Conservation (phyloP, 2,329 filamentous ascomycete species). For the Pseudopithomyces chartarum region DNA sequence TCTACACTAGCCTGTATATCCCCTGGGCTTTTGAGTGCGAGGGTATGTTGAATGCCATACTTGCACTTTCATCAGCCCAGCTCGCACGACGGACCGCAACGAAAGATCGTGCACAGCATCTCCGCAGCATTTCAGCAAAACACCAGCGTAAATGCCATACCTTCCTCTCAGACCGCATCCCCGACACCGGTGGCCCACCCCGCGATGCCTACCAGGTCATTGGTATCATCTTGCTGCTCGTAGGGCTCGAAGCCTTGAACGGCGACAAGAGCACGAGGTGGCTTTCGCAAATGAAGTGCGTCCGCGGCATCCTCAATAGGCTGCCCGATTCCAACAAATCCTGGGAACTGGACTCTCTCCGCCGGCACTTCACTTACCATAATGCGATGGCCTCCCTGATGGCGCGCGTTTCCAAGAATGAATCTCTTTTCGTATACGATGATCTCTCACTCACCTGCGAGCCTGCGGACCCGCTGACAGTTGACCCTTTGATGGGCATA, state of each 20-base stretch:
- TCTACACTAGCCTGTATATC: slow-evolving; percentile 43
- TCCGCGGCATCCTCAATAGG: slow-evolving; percentile 34
- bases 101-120: slow-evolving; percentile 33
- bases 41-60: slow-evolving; percentile 42
- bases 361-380: slow-evolving; percentile 45
- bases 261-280: slow-evolving; percentile 40
- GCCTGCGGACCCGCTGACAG: slow-evolving; percentile 28
- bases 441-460: slow-evolving; percentile 24
- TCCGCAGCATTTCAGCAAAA: slow-evolving; percentile 33
- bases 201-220: slow-evolving; percentile 40
- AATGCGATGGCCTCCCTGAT: slow-evolving; percentile 43
- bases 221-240: slow-evolving; percentile 39
- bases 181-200: slow-evolving; percentile 27
- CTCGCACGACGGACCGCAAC: slow-evolving; percentile 35
- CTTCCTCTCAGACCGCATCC: slow-evolving; percentile 38
- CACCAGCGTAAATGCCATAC: slow-evolving; percentile 40
- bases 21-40: slow-evolving; percentile 43
- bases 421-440: slow-evolving; percentile 20
- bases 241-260: slow-evolving; percentile 42
- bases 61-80: slow-evolving; percentile 42
- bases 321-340: slow-evolving; percentile 30
- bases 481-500: slow-evolving; percentile 45
- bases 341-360: slow-evolving; percentile 40
- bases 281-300: slow-evolving; percentile 42
- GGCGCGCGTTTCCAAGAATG: slow-evolving; percentile 30